Conservation (phyloP, 805 yeast species). For the Lipomyces mesembrius region DNA sequence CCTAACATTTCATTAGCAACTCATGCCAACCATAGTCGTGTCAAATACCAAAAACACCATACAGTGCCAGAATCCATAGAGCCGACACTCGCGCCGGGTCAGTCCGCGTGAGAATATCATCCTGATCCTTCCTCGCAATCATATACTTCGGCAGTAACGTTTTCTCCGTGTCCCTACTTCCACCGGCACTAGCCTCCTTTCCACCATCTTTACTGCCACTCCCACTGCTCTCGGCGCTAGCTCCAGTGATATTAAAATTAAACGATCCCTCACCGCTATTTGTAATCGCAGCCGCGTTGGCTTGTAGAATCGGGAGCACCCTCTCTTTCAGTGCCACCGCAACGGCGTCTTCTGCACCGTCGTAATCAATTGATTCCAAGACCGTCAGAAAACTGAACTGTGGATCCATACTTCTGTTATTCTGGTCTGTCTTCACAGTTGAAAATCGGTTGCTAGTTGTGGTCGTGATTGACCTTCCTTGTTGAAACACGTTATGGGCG, state of each 20-base stretch:
- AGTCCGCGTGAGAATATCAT: conserved; percentile 16
- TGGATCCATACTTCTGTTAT: conserved; percentile 6
- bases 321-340: conserved; percentile 12
- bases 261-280: neutral
- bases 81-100: conserved; percentile 26
- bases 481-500: no score
- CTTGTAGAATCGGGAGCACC: conserved; percentile 22
- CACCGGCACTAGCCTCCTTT: neutral
- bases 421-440: neutral
- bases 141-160: neutral
- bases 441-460: neutral
- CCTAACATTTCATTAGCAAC: neutral
- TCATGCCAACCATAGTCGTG: neutral
- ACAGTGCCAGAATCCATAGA: conserved; percentile 32
- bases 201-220: neutral
- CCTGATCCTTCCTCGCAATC: conserved; percentile 13
- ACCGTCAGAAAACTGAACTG: conserved; percentile 13
- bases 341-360: conserved; percentile 2
- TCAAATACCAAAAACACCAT: neutral
- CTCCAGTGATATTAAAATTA: neutral
- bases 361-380: conserved; percentile 12
- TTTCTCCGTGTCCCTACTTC: neutral
- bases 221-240: neutral
- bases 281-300: conserved; percentile 5
- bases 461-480: neutral